Base-by-base conservation (phyloP, 176 grass and related monocot species). In the Typha latifolia region DNA sequence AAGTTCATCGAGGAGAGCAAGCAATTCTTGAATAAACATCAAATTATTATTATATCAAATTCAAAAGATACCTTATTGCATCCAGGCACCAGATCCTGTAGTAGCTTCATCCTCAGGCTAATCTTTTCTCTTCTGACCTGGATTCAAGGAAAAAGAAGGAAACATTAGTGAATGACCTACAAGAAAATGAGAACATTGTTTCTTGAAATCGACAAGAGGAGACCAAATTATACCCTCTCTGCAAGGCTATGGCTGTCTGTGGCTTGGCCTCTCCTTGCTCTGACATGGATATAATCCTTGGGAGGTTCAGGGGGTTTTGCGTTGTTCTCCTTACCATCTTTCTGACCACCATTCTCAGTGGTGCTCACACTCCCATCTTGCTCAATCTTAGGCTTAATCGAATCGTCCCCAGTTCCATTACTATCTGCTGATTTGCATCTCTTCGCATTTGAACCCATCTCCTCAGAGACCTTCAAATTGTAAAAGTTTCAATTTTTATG, bases 81-180 rank as follows among this genome's bases (percentile, higher is more conserved):
- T 29, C 95, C 95, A 0, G 95, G 95, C 15, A 99, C 95, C 49
- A 99, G 95, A 86, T 94, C 95, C 79, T 99, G 95, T 56, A 99
- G 74, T 66, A 99, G 72, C 79, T 99, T 99, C 95, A 99, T 99
- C 77, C 95, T 78, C 50, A 83, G 95, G 90, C 95, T 84, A 53
- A 99, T 99, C 75, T 99, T 99, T 26, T 99, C 95, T 69, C 95
- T 99, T 83, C 95, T 90, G 51, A 90, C 86, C 95, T 99, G 72
- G 61, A 47, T 69, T 64, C 10, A 24, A 48, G 9, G n/a, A 47
- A 59, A 61, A 26, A 67, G 0, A 18, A 19, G 11, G n/a, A 14
- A 66, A 9, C 37, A 59, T 59, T 59, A 19, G 2, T 0, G 18
- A 22, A 19, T 21, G 15, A 12, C 2, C 16, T 2, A 29, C 2